These are phyloP conservation scores for Eucalyptus cloeziana DNA, from an alignment of 345 rosid species.

Conservation along the genomic window DNA sequence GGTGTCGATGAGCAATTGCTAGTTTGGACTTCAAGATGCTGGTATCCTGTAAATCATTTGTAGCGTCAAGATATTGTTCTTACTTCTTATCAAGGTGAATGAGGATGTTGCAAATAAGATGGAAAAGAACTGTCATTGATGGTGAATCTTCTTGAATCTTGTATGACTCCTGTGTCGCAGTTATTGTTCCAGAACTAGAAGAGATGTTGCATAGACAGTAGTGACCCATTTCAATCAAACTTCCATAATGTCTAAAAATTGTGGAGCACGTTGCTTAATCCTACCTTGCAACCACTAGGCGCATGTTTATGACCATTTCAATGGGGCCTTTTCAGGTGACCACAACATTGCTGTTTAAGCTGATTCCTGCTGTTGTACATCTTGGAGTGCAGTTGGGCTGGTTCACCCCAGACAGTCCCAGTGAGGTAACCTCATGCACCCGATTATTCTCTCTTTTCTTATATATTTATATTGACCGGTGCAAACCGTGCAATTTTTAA, in stretches of 20 bases:
- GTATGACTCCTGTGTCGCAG: neutral
- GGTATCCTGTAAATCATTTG: neutral
- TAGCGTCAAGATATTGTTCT: neutral
- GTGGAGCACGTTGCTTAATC: neutral
- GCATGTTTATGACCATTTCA: neutral
- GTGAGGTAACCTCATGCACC: conserved; percentile 40
- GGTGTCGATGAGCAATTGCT: neutral
- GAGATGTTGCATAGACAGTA: neutral
- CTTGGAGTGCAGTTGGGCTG: conserved; percentile 87
- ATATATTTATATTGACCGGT: neutral
- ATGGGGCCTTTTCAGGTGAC: conserved; percentile 51
- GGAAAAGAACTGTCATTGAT: neutral
- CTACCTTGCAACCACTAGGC: neutral
- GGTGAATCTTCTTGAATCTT: neutral
- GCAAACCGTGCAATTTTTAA: neutral
- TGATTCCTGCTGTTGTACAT: conserved; percentile 86
- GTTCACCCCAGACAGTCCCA: conserved; percentile 67
- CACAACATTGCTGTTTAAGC: conserved; percentile 91
- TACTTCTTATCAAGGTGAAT: neutral
- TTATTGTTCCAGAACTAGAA: neutral
- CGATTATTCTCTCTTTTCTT: neutral
- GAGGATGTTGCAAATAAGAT: neutral
- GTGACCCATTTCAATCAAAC: neutral
- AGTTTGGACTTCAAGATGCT: neutral
- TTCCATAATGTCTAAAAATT: neutral